Base-by-base conservation (phyloP, 805 yeast species). In the Hanseniaspora thailandica region DNA sequence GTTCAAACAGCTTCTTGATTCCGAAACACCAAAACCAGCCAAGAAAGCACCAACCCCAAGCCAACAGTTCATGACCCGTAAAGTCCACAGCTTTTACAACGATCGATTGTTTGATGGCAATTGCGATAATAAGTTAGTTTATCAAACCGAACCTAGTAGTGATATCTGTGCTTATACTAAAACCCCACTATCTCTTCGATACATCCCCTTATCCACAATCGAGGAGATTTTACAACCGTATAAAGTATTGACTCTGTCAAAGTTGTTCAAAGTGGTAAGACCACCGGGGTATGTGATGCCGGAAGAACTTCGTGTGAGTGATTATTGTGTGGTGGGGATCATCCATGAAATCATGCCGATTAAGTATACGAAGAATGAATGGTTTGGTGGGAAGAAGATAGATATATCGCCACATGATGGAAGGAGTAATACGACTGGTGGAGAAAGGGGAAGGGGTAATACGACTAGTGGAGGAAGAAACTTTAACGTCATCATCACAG, bases 231-330 rank as follows among this genome's bases (percentile, higher is more conserved):
- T 86, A 7, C 57, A 64, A 13, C 76, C 75, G 15, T 74, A 76
- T 56, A 79, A 81, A 58, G 63, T 82, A 0, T 65, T 85, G 45
- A 69, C 84, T 39, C 63, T 86, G 2, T 75, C 76, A 9, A 78
- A 80, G 58, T 63, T 84, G 2, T 72, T 78, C 58, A 82, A 86
- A 1, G 79, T 81, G 57, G 79, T 88, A 1, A 58, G 64, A 28
- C 82, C 93, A 2, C 93, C 95, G 0, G 70, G 76, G 20, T 88
- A 76, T 61, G 63, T 67, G 5, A 84, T 84, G 45, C 95, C 96
- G 0, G 68, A 33, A 26, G 49, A 35, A 8, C 4, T 43, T 4
- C 26, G 36, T 9, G 22, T 23, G 23, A n/a, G n/a, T 15, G n/a
- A 41, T 4, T 50, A 26, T 26, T 45, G 47, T 6, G 35, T 50